Evolutionary conservation across 2,329 filamentous ascomycete genomes (phyloP), one percentile per base, ranked within the genome.

Genomic region (Colletotrichum sp.): DNA sequence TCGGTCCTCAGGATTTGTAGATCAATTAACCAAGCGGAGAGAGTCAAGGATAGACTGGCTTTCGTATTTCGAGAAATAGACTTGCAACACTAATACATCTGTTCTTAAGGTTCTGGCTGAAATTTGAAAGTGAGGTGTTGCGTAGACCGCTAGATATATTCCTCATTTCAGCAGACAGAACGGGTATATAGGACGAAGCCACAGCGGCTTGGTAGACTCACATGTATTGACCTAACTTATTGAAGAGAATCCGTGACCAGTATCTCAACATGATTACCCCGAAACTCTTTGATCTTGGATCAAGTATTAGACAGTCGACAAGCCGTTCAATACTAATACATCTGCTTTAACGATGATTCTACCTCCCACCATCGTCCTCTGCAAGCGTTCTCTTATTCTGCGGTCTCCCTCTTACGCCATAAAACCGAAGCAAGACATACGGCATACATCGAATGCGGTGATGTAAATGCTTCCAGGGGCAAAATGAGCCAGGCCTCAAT

Each of bases 191-290:
- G 39, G 5, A 44, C 1, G 19, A 44, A n/a, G 19, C 19, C 8
- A 3, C 5, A 11, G n/a, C 5, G 8, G 9, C 8, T 6, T 44
- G 5, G 19, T n/a, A 3, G 1, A 44, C 19, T 11, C 39, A 44
- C 0, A 19, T 39, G 16, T 44, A 44, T 1, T n/a, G 16, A 44
- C 39, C 39, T 44, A 6, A n/a, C 0, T 1, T n/a, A 3, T n/a
- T 0, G 39, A 44, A 11, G 16, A 44, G 0, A 44, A 44, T 44
- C 39, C 19, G 3, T 44, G 19, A 44, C 1, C 39, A n/a, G 3
- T 1, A 44, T 11, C 39, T 11, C 3, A 0, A 6, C 0, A n/a
- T 3, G 0, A 44, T 3, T 44, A 3, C 5, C 39, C 39, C 39
- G 2, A 44, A 44, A n/a, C 39, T 7, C 39, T 44, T 1, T 2